Percentiles rank a stretch among this genome's conserved stretches.
These are phyloP conservation scores for Yarrowia deformans DNA, from an alignment of 805 yeast genomes.

Conservation along the genomic window DNA sequence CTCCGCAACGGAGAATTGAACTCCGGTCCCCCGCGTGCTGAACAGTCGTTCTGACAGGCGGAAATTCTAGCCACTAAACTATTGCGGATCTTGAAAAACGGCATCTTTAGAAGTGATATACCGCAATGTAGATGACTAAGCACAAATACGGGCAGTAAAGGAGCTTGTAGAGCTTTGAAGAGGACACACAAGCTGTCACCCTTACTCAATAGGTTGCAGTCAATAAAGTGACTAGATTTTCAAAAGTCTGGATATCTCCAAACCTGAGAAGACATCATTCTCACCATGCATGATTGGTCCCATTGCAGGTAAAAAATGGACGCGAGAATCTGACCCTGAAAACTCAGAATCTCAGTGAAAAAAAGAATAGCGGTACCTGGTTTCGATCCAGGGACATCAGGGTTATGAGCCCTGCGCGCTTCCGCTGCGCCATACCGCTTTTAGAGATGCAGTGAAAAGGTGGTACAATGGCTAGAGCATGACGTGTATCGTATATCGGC, in stretches of 20 bases:
- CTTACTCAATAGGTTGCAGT: too few species aligned
- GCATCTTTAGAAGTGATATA: background rate
- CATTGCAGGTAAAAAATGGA: background rate
- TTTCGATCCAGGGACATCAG: conserved; percentile 94
- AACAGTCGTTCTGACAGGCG: conserved; percentile 49
- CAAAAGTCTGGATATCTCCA: too few species aligned
- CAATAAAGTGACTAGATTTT: too few species aligned
- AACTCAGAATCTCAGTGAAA: background rate
- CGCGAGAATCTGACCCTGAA: too few species aligned
- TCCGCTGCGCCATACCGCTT: conserved; percentile 63
- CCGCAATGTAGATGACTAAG: background rate
- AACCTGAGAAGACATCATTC: too few species aligned
- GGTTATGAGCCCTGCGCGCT: conserved; percentile 98
- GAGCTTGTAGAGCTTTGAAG: too few species aligned
- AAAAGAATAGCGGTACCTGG: conserved; percentile 74
- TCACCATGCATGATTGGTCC: background rate
- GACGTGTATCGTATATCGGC: too few species aligned
- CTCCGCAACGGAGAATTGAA: conserved; percentile 39
- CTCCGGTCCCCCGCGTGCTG: conserved; percentile 39
- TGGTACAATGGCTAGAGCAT: too few species aligned
- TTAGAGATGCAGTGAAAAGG: background rate
- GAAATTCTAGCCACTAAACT: conserved; percentile 54
- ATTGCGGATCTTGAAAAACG: conserved; percentile 42
- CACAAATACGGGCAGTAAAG: too few species aligned
- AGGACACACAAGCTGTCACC: too few species aligned